Base-by-base conservation (phyloP, 2,329 filamentous ascomycete species). In the Claviceps purpurea region DNA sequence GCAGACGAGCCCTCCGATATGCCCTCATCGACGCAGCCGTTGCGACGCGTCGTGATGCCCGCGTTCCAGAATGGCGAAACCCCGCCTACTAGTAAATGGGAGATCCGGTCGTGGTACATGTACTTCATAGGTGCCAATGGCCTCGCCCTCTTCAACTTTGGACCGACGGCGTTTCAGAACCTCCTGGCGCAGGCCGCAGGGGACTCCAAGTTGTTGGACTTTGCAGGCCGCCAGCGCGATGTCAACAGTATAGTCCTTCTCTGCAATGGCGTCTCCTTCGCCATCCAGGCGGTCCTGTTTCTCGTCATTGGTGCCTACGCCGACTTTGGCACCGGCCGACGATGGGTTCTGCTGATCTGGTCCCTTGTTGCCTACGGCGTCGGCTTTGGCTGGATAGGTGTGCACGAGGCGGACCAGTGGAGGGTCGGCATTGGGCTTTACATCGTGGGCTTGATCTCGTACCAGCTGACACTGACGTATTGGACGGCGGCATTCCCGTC, bases 81-180 rank as follows among this genome's bases (percentile, higher is more conserved):
- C 2, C 54, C 54, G 20, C 37, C 51, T 18, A 56, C 54, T 20
- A 47, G 73, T 41, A 49, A 11, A 10, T 52, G 53, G 37, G 61
- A 63, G 26, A 59, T 62, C 6, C 53, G 57, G 47, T 56, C 60
- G 2, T 64, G 60, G 60, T 65, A 66, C 51, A 54, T 57, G 38
- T 84, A 84, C 64, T 85, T 85, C 61, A 75, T 84, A 50, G 82
- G 82, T 47, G 78, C 82, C 61, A 85, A 85, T 62, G 81, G 81
- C 5, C 73, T 74, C 55, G 74, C 73, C 8, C 69, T 77, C 49
- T 83, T 82, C 73, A 84, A 81, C 61, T 84, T 82, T 61, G 80
- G 73, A 2, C 79, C 79, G 1, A 82, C 79, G 2, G 77, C 78
- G 18, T 82, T 83, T 53, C 81, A 85, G 59, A 83, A 84, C 58